Conservation (phyloP, 2,329 filamentous ascomycete species). For the Pleomassaria siparia region DNA sequence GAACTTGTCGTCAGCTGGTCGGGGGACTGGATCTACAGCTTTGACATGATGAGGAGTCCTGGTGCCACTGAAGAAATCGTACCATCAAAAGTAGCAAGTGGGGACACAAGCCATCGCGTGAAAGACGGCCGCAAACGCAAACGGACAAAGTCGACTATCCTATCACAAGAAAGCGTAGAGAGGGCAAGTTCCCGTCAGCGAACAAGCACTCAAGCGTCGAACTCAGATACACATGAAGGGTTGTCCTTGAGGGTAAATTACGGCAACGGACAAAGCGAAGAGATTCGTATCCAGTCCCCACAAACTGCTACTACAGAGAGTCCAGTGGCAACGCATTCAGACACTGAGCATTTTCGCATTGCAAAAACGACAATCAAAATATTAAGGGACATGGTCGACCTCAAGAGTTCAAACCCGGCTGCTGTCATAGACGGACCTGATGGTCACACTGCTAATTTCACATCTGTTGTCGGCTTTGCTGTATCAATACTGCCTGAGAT, state of each 20-base stretch:
- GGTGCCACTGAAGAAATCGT: constrained; percentile 52
- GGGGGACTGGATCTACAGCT: constrained; percentile 66
- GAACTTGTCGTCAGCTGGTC: constrained; percentile 71
- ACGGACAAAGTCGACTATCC: constrained; percentile 47
- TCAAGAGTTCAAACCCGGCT: constrained; percentile 31
- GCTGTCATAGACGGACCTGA: constrained; percentile 16
- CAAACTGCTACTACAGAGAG: constrained; percentile 36
- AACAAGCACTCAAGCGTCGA: constrained; percentile 42
- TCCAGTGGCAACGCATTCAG: constrained; percentile 51
- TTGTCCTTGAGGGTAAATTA: constrained; percentile 60
- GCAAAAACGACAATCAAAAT: constrained; percentile 58
- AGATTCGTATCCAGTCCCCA: constrained; percentile 53
- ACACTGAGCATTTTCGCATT: constrained; percentile 59
- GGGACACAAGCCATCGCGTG: constrained; percentile 20
- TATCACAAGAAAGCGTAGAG: constrained; percentile 43
- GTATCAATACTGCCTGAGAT: constrained; percentile 56
- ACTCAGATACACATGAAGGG: constrained; percentile 42
- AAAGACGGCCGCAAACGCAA: constrained; percentile 57
- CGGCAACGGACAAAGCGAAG: constrained; percentile 61
- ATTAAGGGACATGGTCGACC: constrained; percentile 57
- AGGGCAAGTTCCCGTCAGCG: constrained; percentile 51
- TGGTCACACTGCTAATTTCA: constrained; percentile 48
- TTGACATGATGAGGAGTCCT: constrained; percentile 62
- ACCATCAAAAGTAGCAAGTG: constrained; percentile 16
- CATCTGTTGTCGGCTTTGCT: constrained; percentile 40